Conservation (phyloP, 1,284 basidiomycete genomes). For the Psilocybe mexicana region DNA sequence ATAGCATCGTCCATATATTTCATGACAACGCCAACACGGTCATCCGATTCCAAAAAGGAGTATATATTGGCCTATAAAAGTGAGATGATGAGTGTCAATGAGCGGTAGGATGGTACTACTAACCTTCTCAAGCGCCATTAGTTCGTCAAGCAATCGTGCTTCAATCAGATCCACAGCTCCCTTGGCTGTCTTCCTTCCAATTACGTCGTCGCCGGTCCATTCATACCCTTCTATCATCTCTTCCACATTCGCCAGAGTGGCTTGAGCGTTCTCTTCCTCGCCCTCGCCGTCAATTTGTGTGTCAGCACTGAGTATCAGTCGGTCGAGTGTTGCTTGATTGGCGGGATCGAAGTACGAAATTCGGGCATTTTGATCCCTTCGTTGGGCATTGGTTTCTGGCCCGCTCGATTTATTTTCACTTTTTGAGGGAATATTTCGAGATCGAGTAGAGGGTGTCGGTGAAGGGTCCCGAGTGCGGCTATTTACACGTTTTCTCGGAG, state of each 20-base stretch:
- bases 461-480: conserved; percentile 29
- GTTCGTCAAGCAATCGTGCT: conserved; percentile 80
- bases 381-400: conserved; percentile 29
- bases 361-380: conserved; percentile 66
- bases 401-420: conserved; percentile 17
- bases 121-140: conserved; percentile 90
- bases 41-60: conserved; percentile 93
- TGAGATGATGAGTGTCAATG: neutral
- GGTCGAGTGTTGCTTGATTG: conserved; percentile 74
- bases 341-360: conserved; percentile 79
- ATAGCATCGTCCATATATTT: conserved; percentile 89
- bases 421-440: conserved; percentile 25
- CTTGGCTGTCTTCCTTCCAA: conserved; percentile 58
- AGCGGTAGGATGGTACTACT: conserved; percentile 13
- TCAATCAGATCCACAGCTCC: conserved; percentile 90
- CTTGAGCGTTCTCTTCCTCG: conserved; percentile 75
- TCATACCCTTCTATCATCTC: conserved; percentile 99
- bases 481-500: conserved; percentile 13
- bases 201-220: conserved; percentile 79
- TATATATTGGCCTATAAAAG: conserved; percentile 85
- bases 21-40: conserved; percentile 84
- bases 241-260: conserved; percentile 88
- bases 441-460: conserved; percentile 30
- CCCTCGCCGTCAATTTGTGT: conserved; percentile 51
- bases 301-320: conserved; percentile 60